Evolutionary conservation across 768 basidiomycete species (phyloP).

Genomic region (Sistotremastrum niveocremeum): DNA sequence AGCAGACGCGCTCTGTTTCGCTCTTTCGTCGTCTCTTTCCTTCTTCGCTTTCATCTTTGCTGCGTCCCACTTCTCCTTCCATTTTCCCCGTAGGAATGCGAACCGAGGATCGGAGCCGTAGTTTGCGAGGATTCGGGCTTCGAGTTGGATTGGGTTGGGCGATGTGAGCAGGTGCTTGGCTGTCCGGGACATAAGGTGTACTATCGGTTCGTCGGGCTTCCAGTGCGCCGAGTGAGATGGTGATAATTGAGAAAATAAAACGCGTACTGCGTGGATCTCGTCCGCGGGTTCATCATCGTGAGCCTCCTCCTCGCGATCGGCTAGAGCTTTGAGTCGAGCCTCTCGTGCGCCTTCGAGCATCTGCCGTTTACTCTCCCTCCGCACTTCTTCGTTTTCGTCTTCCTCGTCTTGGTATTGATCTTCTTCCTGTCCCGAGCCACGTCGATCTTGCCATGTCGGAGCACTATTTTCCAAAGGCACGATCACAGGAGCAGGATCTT

Average conservation of each 20-base stretch:
- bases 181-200: conserved; percentile 61
- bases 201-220: conserved; percentile 43
- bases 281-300: conserved; percentile 9
- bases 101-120: conserved; percentile 69
- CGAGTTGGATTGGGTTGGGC: conserved; percentile 68
- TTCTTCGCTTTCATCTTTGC: conserved; percentile 34
- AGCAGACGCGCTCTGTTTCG: not conserved
- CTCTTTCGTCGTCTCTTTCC: conserved; percentile 10
- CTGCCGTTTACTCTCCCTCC: conserved; percentile 51
- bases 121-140: conserved; percentile 82
- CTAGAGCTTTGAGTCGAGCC: conserved; percentile 50
- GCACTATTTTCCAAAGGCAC: no score
- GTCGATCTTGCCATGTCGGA: no score
- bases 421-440: no score
- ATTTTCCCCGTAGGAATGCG: conserved; percentile 68
- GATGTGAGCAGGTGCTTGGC: conserved; percentile 54
- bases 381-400: conserved; percentile 50
- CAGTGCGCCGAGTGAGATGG: conserved; percentile 1
- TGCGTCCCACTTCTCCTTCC: conserved; percentile 48
- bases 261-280: conserved; percentile 47
- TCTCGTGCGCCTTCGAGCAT: conserved; percentile 46
- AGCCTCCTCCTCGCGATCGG: conserved; percentile 27
- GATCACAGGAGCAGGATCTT: no score
- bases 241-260: not conserved
- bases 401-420: no score